These are phyloP conservation scores for Russula lepida DNA, from an alignment of 768 basidiomycete genomes.

Conservation along the genomic window DNA sequence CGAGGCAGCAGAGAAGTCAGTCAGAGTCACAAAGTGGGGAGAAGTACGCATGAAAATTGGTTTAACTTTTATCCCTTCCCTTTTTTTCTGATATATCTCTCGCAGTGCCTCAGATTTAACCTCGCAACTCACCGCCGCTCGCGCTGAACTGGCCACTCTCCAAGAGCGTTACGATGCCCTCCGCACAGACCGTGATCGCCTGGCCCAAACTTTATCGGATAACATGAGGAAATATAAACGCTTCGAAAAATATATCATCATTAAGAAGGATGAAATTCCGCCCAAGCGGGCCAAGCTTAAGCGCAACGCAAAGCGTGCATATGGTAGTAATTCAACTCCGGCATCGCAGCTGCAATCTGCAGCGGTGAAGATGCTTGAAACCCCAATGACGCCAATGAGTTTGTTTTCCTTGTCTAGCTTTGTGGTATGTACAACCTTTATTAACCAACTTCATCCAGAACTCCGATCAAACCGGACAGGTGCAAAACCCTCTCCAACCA, in stretches of 20 bases:
- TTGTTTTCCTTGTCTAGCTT: neutral
- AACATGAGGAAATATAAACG: slow-evolving; percentile 12
- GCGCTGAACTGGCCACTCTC: slow-evolving; percentile 7
- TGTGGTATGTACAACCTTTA: neutral
- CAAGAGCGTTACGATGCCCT: slow-evolving; percentile 13
- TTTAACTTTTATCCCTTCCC: neutral
- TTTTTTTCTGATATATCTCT: neutral
- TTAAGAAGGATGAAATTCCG: neutral
- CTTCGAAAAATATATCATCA: slow-evolving; percentile 11
- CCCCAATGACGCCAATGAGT: slow-evolving; percentile 8
- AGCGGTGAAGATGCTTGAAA: slow-evolving; percentile 7
- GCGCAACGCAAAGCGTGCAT: neutral
- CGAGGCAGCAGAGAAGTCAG: neutral
- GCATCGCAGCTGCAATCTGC: neutral
- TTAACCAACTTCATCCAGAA: slow-evolving; percentile 1
- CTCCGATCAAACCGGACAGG: neutral
- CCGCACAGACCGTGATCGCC: slow-evolving; percentile 2
- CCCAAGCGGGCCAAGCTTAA: neutral
- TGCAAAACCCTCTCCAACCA: neutral
- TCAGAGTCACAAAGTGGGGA: neutral
- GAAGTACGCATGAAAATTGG: neutral
- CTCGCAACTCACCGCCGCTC: neutral
- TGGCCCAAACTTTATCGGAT: neutral
- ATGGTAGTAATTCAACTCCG: neutral
- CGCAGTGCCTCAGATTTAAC: neutral